Conservation (phyloP, 2,329 filamentous ascomycete species). For the Myriosclerotinia curreyana region DNA sequence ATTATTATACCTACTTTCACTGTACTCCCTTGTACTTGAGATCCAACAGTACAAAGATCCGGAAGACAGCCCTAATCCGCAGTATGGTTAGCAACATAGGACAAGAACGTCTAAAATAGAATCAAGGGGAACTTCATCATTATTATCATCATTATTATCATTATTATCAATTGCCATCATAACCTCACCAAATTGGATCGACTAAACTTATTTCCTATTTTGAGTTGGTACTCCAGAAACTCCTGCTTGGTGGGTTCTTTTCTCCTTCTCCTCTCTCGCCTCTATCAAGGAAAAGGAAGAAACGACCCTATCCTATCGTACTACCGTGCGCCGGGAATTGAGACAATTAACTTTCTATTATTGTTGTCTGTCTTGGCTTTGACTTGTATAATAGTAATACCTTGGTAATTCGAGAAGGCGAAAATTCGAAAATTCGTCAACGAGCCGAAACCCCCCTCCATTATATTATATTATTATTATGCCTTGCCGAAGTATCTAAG, state of each 20-base stretch:
- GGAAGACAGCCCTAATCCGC: slow-evolving; percentile 11
- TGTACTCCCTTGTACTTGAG: slow-evolving; percentile 7
- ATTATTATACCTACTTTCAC: slow-evolving; percentile 15
- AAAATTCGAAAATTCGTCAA: background rate
- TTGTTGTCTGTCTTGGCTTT: slow-evolving; percentile 11
- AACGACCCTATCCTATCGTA: slow-evolving; percentile 2
- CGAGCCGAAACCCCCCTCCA: no score
- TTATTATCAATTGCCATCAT: slow-evolving; percentile 2
- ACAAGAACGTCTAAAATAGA: slow-evolving; percentile 10
- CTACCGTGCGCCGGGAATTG: slow-evolving; percentile 16
- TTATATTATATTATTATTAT: no score
- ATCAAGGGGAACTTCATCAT: background rate
- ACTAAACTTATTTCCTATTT: slow-evolving; percentile 3
- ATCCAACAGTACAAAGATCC: slow-evolving; percentile 9
- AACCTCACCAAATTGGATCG: slow-evolving; percentile 8
- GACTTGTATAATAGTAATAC: background rate
- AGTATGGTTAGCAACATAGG: background rate
- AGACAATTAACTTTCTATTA: slow-evolving; percentile 7
- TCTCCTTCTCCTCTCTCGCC: no score
- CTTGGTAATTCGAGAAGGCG: slow-evolving; percentile 5
- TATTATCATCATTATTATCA: background rate
- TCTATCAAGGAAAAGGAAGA: background rate
- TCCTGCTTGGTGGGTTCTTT: background rate
- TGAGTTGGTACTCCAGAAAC: slow-evolving; percentile 8
- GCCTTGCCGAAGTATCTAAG: no score